Base-by-base conservation (phyloP, 352 stramenopile genomes). In the Phytophthora multivora region DNA sequence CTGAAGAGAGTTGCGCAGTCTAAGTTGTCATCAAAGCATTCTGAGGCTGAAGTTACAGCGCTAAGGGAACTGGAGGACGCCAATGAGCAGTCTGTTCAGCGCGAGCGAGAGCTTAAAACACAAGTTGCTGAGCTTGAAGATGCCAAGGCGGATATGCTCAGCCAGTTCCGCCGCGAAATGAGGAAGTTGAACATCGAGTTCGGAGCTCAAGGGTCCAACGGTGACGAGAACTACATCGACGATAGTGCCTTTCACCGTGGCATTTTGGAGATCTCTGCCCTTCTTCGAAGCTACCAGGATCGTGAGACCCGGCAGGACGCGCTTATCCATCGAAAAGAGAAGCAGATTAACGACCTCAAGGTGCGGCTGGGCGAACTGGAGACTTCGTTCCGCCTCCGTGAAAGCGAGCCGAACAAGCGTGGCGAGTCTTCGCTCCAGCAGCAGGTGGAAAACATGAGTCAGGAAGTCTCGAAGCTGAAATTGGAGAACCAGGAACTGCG, bases 401-500 rank as follows among this genome's bases (percentile, higher is more conserved):
- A 58, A 31, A 45, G 15, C 10, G 41, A 60, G 11, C 25, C 50
- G 39, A 51, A 71, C n/a, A 51, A 66, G 25, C 54, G 51, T 1
- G 30, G 53, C 16, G 28, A 59, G 16, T 48, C 19, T 13, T 60
- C 55, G 3, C 45, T 81, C 6, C 52, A 71, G 21, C 42, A 54
- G 40, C 66, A 87, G 38, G 45, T 83, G 1, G 64, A 75, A 25
- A 52, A 35, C 1, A 65, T 81, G 63, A 66, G 51, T 35, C 42
- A 69, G 23, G 72, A 85, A 62, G 61, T 86, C 3, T 77, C 76
- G 2, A 77, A 75, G 25, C 53, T 93, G 19, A 76, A 69, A 41
- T 1, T 87, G 43, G 80, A 89, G 50, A 90, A 90, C 51, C 54
- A 70, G 13, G 45, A 75, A n/a, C 52, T 88, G 41, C 69, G 73